Evolutionary conservation across 306 rosid genomes (phyloP).

Genomic region (Casuarina glauca): DNA sequence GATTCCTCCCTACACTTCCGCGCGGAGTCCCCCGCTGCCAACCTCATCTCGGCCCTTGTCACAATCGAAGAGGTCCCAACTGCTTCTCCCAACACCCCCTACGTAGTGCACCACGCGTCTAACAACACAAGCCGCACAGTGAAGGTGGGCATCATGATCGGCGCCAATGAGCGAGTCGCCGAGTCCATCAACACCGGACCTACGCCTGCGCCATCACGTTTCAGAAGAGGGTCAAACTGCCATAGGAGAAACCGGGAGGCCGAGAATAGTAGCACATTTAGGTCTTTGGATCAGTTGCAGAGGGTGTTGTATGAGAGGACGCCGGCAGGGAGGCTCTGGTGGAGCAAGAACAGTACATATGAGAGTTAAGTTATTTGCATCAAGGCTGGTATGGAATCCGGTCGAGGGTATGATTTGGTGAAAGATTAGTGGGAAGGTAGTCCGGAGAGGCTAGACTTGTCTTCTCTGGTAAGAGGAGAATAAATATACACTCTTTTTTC

Average conservation of each 20-base stretch:
- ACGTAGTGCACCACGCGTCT: conserved; percentile 56
- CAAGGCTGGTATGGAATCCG: no score
- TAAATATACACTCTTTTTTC: no score
- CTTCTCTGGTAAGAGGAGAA: no score
- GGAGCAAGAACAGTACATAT: no score
- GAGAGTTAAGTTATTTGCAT: no score
- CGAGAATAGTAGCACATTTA: no score
- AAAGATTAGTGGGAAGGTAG: no score
- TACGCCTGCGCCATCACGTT: conserved; percentile 84
- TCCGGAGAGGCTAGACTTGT: no score
- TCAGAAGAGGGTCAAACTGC: conserved; percentile 74
- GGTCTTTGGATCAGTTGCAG: no score
- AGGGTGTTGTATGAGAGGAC: no score
- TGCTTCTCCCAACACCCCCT: conserved; percentile 37
- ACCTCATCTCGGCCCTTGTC: conserved; percentile 59
- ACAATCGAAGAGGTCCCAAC: conserved; percentile 56
- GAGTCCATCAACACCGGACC: conserved; percentile 68
- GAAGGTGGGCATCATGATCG: conserved; percentile 78
- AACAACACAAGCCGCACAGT: conserved; percentile 35
- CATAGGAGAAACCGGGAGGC: conserved; percentile 66
- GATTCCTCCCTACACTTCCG: conserved; percentile 83
- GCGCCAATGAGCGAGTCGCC: conserved; percentile 84
- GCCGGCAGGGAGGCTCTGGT: no score
- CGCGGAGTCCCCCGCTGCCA: conserved; percentile 63
- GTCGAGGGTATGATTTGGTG: no score